phyloP scores from a whole-genome alignment of 805 yeast species.

The Candida glaebosa region DNA sequence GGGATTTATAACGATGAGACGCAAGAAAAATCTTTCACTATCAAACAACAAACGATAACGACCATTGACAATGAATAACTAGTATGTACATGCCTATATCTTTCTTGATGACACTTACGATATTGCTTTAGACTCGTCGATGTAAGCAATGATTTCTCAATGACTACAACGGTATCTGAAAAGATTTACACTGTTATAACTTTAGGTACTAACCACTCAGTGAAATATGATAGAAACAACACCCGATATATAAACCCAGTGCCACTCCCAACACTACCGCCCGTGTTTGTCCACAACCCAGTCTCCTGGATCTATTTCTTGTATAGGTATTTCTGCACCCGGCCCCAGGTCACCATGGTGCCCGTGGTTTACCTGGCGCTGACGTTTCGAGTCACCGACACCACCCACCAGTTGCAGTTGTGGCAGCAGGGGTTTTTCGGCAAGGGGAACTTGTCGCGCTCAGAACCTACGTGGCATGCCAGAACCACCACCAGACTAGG shows the following conservation, averaged over 20 bases:
- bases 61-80: background rate
- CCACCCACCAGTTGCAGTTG: conserved; percentile 48
- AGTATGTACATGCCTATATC: background rate
- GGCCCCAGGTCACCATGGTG: conserved; percentile 23
- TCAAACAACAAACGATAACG: no score
- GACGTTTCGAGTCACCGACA: conserved; percentile 40
- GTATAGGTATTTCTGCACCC: conserved; percentile 16
- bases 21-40: no score
- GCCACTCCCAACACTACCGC: conserved; percentile 56
- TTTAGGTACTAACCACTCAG: background rate
- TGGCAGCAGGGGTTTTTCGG: conserved; percentile 94
- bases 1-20: no score
- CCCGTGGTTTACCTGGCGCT: conserved; percentile 23
- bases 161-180: conserved; percentile 99
- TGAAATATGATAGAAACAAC: conserved; percentile 27
- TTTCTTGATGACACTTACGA: conserved; percentile 16
- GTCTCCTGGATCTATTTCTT: conserved; percentile 51
- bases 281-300: conserved; percentile 61
- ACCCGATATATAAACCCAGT: conserved; percentile 42
- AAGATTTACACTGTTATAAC: conserved; percentile 2
- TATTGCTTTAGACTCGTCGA: conserved; percentile 23
- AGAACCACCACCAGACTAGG: conserved; percentile 58
- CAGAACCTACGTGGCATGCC: conserved; percentile 89
- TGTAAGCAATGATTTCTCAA: conserved; percentile 75
- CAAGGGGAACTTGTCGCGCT: conserved; percentile 82